Base-by-base conservation (phyloP, 2,329 filamentous ascomycete species). In the Decorospora gaudefroyi region DNA sequence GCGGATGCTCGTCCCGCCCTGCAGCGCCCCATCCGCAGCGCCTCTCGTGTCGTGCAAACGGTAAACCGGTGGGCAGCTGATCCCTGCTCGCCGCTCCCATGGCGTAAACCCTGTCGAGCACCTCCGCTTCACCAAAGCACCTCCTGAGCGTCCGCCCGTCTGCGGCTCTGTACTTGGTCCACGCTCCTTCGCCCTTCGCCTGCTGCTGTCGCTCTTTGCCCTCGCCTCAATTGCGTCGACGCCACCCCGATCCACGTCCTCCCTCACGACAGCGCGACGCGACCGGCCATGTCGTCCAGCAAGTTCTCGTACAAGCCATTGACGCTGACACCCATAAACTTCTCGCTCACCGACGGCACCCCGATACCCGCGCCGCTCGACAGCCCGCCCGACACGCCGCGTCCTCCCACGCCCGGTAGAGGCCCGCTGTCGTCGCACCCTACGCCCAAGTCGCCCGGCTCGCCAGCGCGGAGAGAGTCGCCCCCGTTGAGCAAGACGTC, bases 291-390 rank as follows among this genome's bases (percentile, higher is more conserved):
- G 65, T 51, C 59, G 21, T 48, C 33, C 31, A 49, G 45, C 46
- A 69, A 66, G 42, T 50, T 50, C 42, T 42, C 43, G 7, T 69
- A 64, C 59, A 63, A 68, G 54, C 67, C 67, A 42, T 57, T 69
- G 42, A 68, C 67, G 34, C 57, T 70, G 21, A 56, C 59, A 23
- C 69, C 70, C 36, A 65, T 72, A 60, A 66, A 70, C 53, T 70
- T 72, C 63, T 72, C 70, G 31, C 65, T 72, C 41, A 73, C 70
- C 23, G 70, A 71, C 30, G 70, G 70, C 45, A 72, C 70, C 34
- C 62, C 65, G 40, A 72, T 72, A 52, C 71, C 70, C 25, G 68
- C 70, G 21, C 70, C 70, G 32, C 68, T 52, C 45, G 69, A 71
- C 48, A 69, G 69, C 28, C 70, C 70, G 31, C 69, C 69, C 38